These are phyloP conservation scores for Venturia oleaginea DNA, from an alignment of 2,329 filamentous ascomycete species.

Conservation along the genomic window DNA sequence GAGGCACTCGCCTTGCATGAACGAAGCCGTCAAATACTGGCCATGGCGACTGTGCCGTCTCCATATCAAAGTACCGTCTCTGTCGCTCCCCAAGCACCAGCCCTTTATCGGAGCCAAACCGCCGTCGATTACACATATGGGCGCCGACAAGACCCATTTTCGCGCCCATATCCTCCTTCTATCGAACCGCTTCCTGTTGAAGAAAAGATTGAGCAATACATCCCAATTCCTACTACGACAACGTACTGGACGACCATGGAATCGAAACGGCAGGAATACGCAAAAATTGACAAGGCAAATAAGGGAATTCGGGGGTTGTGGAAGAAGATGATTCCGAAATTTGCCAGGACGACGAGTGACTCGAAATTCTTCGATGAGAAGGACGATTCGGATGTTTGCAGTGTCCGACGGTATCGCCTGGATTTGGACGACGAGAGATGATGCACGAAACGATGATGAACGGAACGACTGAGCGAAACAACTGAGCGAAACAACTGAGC, in stretches of 20 bases:
- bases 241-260: slow-evolving; percentile 30
- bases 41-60: not conserved
- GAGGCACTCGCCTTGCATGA: slow-evolving; percentile 32
- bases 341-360: slow-evolving; percentile 17
- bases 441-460: not conserved
- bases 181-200: not conserved
- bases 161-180: not conserved
- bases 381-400: slow-evolving; percentile 20
- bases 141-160: not conserved
- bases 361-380: slow-evolving; percentile 26
- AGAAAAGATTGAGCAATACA: not conserved
- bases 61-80: slow-evolving; percentile 6
- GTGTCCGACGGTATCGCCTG: slow-evolving; percentile 29
- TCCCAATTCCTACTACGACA: slow-evolving; percentile 19
- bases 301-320: slow-evolving; percentile 28
- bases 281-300: slow-evolving; percentile 29
- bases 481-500: not conserved
- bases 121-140: not conserved
- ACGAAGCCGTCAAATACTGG: slow-evolving; percentile 27
- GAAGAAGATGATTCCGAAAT: slow-evolving; percentile 23
- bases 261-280: slow-evolving; percentile 28
- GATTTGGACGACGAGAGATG: slow-evolving; percentile 20
- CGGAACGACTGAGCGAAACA: not conserved
- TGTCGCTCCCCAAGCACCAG: not conserved
- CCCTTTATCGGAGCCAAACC: not conserved